A percentile compares a stretch with the other conserved stretches of the same genome.
These are phyloP conservation scores for Cephalotrichum gorgonifer DNA, from an alignment of 2,329 filamentous ascomycete species.

Conservation along the genomic window DNA sequence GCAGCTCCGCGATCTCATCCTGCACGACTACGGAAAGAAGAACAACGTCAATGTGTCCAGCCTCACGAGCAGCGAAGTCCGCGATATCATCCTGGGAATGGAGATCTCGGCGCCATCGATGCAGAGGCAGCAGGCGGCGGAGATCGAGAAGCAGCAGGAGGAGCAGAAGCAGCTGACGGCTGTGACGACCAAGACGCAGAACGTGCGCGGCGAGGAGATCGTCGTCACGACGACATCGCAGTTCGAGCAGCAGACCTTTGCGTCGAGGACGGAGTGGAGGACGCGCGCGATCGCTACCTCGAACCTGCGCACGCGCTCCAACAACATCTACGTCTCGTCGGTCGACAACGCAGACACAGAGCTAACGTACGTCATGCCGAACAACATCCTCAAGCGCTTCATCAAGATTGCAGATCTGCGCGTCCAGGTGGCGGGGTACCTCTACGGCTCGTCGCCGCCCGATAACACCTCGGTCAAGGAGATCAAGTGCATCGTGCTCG, in stretches of 20 bases:
- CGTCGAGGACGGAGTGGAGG: conserved; percentile 97
- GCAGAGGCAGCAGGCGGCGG: conserved; percentile 95
- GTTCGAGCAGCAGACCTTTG: conserved; percentile 95
- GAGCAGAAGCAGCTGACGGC: conserved; percentile 95
- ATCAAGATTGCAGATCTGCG: conserved; percentile 95
- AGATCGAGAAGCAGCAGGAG: conserved; percentile 98
- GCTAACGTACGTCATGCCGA: conserved; percentile 96
- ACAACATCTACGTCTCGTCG: conserved; percentile 98
- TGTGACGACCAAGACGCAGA: conserved; percentile 96
- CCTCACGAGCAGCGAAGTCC: conserved; percentile 90
- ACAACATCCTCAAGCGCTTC: conserved; percentile 96
- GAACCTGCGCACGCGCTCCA: conserved; percentile 84
- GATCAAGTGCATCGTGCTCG: conserved; percentile 91
- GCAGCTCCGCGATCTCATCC: conserved; percentile 84
- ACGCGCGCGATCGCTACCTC: conserved; percentile 94
- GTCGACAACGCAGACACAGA: conserved; percentile 87
- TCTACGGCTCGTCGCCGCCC: conserved; percentile 84
- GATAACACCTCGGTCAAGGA: conserved; percentile 98
- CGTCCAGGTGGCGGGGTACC: conserved; percentile 90
- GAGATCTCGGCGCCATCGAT: conserved; percentile 96
- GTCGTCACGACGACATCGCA: conserved; percentile 97
- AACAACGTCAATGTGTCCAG: conserved; percentile 99
- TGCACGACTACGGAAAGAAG: conserved; percentile 99
- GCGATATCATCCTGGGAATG: conserved; percentile 98
- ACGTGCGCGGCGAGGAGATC: conserved; percentile 93